Evolutionary conservation across 805 yeast genomes (phyloP).

Genomic region (Millerago galiae): DNA sequence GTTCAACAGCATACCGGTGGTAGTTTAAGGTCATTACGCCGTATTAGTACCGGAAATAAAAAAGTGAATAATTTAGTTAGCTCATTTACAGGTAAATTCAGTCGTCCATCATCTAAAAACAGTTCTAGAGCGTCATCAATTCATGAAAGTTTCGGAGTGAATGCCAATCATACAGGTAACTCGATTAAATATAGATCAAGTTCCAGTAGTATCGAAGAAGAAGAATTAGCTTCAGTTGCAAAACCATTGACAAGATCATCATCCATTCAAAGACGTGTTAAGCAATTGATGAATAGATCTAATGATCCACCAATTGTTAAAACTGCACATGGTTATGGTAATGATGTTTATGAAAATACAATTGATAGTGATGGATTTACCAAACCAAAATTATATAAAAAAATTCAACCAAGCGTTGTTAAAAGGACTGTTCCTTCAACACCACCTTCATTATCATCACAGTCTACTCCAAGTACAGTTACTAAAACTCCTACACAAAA

Average conservation of each 20-base stretch:
- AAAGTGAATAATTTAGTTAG: constrained; percentile 18
- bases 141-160: constrained; percentile 19
- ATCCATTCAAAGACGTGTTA: constrained; percentile 25
- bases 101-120: constrained; percentile 21
- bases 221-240: constrained; percentile 5
- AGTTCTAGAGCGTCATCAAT: constrained; percentile 25
- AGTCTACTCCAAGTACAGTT: constrained; percentile 22
- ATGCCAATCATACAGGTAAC: constrained; percentile 11
- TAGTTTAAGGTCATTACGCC: constrained; percentile 23
- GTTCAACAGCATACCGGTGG: constrained; percentile 28
- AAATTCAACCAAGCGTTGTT: constrained; percentile 12
- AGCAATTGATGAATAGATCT: constrained; percentile 27
- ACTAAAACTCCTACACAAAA: constrained; percentile 14
- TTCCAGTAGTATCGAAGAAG: constrained; percentile 21
- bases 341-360: constrained; percentile 40
- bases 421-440: constrained; percentile 12
- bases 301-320: constrained; percentile 41
- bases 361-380: constrained; percentile 24
- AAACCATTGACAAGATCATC: constrained; percentile 13
- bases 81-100: constrained; percentile 23
- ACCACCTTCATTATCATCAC: constrained; percentile 23
- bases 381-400: constrained; percentile 17
- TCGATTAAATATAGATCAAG: constrained; percentile 14
- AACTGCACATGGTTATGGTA: constrained; percentile 81
- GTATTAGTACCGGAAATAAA: constrained; percentile 23